Evolutionary conservation across 2,329 filamentous ascomycete genomes (phyloP).

Genomic region (Aureobasidium vineae): DNA sequence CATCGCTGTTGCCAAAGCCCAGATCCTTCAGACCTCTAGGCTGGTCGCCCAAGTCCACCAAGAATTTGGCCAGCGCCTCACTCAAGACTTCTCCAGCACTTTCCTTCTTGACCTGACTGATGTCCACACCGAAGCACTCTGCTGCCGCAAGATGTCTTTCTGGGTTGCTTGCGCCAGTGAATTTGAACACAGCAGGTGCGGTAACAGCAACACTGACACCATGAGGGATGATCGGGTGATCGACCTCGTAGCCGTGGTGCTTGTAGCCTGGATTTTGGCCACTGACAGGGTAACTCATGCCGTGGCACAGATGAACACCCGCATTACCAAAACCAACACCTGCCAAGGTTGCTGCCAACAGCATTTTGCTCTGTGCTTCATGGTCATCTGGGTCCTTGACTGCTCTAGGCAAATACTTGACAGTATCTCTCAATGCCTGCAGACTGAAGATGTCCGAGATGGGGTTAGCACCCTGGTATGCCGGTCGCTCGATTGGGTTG

Average conservation of each 20-base stretch:
- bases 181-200: constrained; percentile 88
- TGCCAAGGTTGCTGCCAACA: constrained; percentile 88
- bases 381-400: constrained; percentile 84
- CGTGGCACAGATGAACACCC: constrained; percentile 83
- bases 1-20: constrained; percentile 72
- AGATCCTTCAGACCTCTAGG: constrained; percentile 79
- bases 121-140: constrained; percentile 86
- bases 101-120: constrained; percentile 81
- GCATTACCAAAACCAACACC: constrained; percentile 98
- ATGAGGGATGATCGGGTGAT: constrained; percentile 82
- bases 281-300: constrained; percentile 97
- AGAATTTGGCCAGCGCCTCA: constrained; percentile 78
- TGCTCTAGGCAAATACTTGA: constrained; percentile 88
- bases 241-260: constrained; percentile 80
- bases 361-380: constrained; percentile 93
- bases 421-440: constrained; percentile 74
- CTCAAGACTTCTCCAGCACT: constrained; percentile 84
- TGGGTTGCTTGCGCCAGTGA: constrained; percentile 87
- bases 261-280: constrained; percentile 90
- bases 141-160: constrained; percentile 87
- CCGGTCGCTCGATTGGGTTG: constrained; percentile 87
- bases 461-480: constrained; percentile 96
- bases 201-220: constrained; percentile 94
- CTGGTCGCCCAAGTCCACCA: constrained; percentile 83
- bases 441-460: constrained; percentile 97